Percentiles rank a stretch among this genome's conserved stretches.
phyloP scores from a whole-genome alignment of 306 rosid genomes.

The Medicago truncatula region DNA sequence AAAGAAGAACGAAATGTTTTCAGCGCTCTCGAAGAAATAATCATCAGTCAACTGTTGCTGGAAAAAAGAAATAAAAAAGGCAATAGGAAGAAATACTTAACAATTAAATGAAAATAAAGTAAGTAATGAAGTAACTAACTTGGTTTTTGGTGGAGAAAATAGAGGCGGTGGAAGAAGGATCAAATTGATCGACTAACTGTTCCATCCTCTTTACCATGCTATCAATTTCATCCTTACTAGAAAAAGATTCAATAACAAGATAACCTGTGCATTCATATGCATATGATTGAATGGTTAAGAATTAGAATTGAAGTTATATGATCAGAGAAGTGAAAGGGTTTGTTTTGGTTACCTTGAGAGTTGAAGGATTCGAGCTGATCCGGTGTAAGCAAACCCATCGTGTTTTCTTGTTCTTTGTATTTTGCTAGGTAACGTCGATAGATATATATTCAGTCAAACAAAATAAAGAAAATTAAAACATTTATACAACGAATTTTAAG shows the following conservation, averaged over 20 bases:
- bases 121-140: constrained; percentile 44
- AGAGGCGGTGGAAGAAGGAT: constrained; percentile 76
- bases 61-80: background rate
- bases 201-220: constrained; percentile 80
- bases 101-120: background rate
- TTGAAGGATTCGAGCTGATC: constrained; percentile 69
- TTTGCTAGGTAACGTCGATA: no score
- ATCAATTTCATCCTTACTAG: constrained; percentile 61
- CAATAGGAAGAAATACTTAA: background rate
- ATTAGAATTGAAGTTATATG: background rate
- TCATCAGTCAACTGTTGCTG: constrained; percentile 70
- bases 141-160: constrained; percentile 92
- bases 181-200: constrained; percentile 71
- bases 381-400: constrained; percentile 54
- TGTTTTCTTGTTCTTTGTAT: background rate
- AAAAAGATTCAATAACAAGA: constrained; percentile 79
- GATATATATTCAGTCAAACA: no score
- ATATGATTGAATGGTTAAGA: constrained; percentile 6
- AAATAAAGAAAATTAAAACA: no score
- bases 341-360: constrained; percentile 61
- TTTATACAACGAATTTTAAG: no score
- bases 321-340: background rate
- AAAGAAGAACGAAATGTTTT: constrained; percentile 80
- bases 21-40: constrained; percentile 81
- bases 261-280: constrained; percentile 56